Evolutionary conservation across 2,329 filamentous ascomycete genomes (phyloP).

Genomic region (Aspergillus quadricinctus): DNA sequence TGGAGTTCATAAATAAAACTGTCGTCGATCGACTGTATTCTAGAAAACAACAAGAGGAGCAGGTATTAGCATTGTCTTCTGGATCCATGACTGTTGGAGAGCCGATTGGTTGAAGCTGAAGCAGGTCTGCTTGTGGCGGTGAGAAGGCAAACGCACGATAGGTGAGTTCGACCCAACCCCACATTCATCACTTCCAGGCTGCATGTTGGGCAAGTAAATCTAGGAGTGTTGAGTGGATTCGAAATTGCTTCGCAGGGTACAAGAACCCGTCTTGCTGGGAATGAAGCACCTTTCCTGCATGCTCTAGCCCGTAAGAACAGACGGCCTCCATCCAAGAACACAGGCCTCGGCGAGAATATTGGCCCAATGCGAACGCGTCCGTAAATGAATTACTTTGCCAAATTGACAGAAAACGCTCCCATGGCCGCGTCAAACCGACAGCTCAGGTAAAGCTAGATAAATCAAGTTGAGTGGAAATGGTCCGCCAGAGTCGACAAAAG

Average conservation of each 20-base stretch:
- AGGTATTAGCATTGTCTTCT: background rate
- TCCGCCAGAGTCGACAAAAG: background rate
- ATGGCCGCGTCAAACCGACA: background rate
- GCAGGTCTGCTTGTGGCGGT: constrained; percentile 18
- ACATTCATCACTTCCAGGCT: constrained; percentile 16
- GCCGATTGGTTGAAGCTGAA: constrained; percentile 4
- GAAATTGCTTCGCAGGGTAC: background rate
- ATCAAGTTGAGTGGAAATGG: background rate
- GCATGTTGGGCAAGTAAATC: constrained; percentile 7
- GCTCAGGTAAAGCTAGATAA: background rate
- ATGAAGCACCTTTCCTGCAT: background rate
- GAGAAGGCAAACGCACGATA: constrained; percentile 17
- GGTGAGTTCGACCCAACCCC: constrained; percentile 21
- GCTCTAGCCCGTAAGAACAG: background rate
- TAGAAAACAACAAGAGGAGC: constrained; percentile 8
- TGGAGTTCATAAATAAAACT: background rate
- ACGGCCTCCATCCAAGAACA: background rate
- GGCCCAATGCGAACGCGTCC: background rate
- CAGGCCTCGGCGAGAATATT: background rate
- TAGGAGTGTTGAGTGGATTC: constrained; percentile 7
- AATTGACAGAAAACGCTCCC: background rate
- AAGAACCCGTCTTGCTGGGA: background rate
- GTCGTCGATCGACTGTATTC: constrained; percentile 10
- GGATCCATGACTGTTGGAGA: constrained; percentile 1
- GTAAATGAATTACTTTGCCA: background rate